These are phyloP conservation scores for Candida tallmaniae DNA, from an alignment of 805 yeast genomes.

Conservation along the genomic window DNA sequence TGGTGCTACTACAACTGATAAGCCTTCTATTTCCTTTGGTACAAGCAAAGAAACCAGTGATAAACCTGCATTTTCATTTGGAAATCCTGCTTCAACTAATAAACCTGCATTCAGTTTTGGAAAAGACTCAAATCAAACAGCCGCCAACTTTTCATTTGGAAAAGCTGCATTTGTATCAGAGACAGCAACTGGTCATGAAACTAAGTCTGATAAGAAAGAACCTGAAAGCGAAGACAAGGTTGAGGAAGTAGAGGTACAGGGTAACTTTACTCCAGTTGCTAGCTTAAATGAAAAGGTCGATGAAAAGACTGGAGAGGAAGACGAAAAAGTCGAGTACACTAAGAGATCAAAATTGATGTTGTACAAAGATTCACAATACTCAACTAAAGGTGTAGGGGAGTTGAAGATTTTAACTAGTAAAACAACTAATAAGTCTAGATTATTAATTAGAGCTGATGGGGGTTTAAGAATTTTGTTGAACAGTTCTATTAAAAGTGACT, in stretches of 20 bases:
- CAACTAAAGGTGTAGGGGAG: conserved; percentile 75
- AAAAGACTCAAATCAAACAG: conserved; percentile 2
- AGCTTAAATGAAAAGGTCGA: conserved; percentile 43
- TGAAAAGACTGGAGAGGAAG: conserved; percentile 76
- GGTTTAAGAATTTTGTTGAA: conserved; percentile 76
- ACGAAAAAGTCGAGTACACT: conserved; percentile 59
- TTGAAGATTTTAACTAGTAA: conserved; percentile 65
- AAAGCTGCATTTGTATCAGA: conserved; percentile 23
- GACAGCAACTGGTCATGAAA: conserved; percentile 10
- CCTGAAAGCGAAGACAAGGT: conserved; percentile 37
- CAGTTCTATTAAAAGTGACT: conserved; percentile 50
- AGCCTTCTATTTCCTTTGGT: conserved; percentile 19
- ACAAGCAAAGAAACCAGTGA: conserved; percentile 7
- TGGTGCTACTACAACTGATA: conserved; percentile 11
- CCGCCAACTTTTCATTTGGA: not conserved
- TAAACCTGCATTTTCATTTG: conserved; percentile 16
- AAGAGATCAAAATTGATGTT: conserved; percentile 71
- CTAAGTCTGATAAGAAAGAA: conserved; percentile 1
- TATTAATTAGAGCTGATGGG: conserved; percentile 85
- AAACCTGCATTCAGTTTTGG: conserved; percentile 15
- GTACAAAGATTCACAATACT: conserved; percentile 48
- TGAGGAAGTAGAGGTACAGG: conserved; percentile 36
- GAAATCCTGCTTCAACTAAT: not conserved
- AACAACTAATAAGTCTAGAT: conserved; percentile 58
- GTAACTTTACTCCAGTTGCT: conserved; percentile 27